Conservation (phyloP, 192 early-diverging fungal species). For the Pilaira anomala region DNA sequence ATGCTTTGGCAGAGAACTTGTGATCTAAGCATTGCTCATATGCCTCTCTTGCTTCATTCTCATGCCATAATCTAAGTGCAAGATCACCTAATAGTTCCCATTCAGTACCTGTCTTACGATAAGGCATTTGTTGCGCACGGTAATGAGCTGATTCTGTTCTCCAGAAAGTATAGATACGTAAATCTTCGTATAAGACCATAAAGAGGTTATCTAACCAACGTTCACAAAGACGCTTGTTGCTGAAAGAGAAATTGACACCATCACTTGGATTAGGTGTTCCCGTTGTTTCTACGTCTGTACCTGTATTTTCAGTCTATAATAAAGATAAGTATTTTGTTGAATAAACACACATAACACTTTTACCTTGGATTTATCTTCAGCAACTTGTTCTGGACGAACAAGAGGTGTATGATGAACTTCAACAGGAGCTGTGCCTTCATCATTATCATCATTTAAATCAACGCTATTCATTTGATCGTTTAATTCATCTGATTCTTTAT, state of each 20-base stretch:
- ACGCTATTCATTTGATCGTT: conserved; percentile 20
- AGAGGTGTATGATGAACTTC: conserved; percentile 32
- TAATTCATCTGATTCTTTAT: conserved; percentile 31
- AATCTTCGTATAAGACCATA: conserved; percentile 95
- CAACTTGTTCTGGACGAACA: conserved; percentile 41
- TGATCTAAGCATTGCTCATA: conserved; percentile 85
- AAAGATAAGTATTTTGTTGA: neutral
- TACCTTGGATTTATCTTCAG: conserved; percentile 51
- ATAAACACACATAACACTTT: neutral
- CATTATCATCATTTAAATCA: conserved; percentile 33
- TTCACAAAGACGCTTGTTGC: conserved; percentile 96
- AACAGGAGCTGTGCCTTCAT: conserved; percentile 8
- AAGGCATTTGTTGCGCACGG: conserved; percentile 67
- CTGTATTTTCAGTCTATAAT: conserved; percentile 6
- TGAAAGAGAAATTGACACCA: conserved; percentile 72
- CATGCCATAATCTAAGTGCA: conserved; percentile 79
- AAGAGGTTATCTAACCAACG: conserved; percentile 99
- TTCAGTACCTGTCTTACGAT: conserved; percentile 92
- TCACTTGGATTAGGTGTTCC: neutral
- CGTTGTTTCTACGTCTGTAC: neutral
- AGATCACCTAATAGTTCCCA: conserved; percentile 98
- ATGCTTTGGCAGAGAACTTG: conserved; percentile 89
- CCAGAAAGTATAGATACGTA: conserved; percentile 92
- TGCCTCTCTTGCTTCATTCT: conserved; percentile 90
- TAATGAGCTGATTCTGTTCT: conserved; percentile 84